These are phyloP conservation scores for Rhodofomes roseus DNA, from an alignment of 1,284 basidiomycete genomes.

Conservation along the genomic window DNA sequence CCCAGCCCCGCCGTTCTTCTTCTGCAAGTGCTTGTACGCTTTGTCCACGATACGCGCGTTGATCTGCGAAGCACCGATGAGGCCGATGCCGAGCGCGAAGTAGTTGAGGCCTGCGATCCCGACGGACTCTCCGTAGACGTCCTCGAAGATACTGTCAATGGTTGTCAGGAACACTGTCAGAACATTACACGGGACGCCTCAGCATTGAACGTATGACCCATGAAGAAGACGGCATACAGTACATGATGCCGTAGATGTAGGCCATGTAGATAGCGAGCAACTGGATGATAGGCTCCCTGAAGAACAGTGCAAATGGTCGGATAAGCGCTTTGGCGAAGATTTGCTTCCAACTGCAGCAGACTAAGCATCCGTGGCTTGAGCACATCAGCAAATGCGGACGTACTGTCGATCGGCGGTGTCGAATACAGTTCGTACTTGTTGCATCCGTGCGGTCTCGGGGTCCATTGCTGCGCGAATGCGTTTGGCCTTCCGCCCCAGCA, in stretches of 20 bases:
- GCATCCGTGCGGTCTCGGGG: too few relatives aligned
- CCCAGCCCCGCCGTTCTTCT: slow-evolving; percentile 48
- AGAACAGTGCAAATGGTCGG: slow-evolving; percentile 43
- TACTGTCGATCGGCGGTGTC: too few relatives aligned
- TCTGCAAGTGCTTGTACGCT: slow-evolving; percentile 49
- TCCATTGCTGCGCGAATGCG: slow-evolving; percentile 23
- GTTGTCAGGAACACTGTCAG: slow-evolving; percentile 53
- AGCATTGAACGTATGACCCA: not conserved
- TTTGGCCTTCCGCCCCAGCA: slow-evolving; percentile 40
- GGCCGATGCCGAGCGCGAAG: slow-evolving; percentile 57
- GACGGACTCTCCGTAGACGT: slow-evolving; percentile 43
- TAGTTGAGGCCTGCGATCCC: slow-evolving; percentile 65
- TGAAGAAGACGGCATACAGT: too few relatives aligned
- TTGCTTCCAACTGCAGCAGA: too few relatives aligned
- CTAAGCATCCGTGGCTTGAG: too few relatives aligned
- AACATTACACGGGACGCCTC: not conserved
- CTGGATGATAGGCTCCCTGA: slow-evolving; percentile 42
- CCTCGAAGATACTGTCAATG: slow-evolving; percentile 57
- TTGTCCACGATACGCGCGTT: slow-evolving; percentile 56
- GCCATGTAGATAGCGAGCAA: slow-evolving; percentile 45
- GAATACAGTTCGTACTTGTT: too few relatives aligned
- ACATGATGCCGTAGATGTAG: slow-evolving; percentile 49
- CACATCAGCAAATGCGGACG: too few relatives aligned
- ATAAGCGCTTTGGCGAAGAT: slow-evolving; percentile 30
- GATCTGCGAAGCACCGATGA: slow-evolving; percentile 49